These are phyloP conservation scores for Dalbergia cochinchinensis DNA, from an alignment of 306 rosid species.

Conservation along the genomic window DNA sequence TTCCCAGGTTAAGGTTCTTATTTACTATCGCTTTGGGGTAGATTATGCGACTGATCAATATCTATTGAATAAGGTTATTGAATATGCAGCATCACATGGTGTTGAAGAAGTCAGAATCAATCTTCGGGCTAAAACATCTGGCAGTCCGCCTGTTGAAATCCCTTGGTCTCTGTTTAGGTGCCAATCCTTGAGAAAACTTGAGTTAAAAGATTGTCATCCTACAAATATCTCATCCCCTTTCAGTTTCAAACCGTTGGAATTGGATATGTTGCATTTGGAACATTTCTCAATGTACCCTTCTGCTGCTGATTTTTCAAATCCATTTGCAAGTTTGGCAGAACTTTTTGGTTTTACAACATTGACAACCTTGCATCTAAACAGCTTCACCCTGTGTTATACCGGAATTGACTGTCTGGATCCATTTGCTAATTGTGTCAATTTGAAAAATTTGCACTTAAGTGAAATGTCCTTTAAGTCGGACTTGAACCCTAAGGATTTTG, in stretches of 20 bases:
- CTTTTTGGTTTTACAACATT: conserved; percentile 54
- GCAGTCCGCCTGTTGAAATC: conserved; percentile 60
- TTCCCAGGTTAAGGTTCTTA: conserved; percentile 48
- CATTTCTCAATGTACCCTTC: conserved; percentile 47
- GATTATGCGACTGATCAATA: conserved; percentile 62
- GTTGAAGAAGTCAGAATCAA: conserved; percentile 57
- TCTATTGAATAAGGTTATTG: conserved; percentile 58
- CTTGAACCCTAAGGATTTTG: conserved; percentile 52
- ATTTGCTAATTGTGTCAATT: conserved; percentile 52
- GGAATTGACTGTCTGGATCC: conserved; percentile 47
- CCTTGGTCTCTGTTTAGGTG: conserved; percentile 52
- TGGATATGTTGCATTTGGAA: conserved; percentile 50
- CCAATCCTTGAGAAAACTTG: conserved; percentile 55
- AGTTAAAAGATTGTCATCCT: conserved; percentile 58
- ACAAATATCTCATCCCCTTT: conserved; percentile 41
- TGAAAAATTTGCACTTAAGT: conserved; percentile 55
- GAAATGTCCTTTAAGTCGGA: conserved; percentile 54
- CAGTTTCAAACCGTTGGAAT: conserved; percentile 46
- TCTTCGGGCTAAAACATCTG: conserved; percentile 52
- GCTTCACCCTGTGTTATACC: conserved; percentile 47
- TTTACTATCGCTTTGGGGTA: conserved; percentile 55
- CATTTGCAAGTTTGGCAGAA: conserved; percentile 45
- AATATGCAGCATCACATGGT: conserved; percentile 49
- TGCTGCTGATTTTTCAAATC: conserved; percentile 41
- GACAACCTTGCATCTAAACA: conserved; percentile 59